Evolutionary conservation across 225 moss, liverwort and hornwort genomes (phyloP).

Genomic region (Polytrichum commune): DNA sequence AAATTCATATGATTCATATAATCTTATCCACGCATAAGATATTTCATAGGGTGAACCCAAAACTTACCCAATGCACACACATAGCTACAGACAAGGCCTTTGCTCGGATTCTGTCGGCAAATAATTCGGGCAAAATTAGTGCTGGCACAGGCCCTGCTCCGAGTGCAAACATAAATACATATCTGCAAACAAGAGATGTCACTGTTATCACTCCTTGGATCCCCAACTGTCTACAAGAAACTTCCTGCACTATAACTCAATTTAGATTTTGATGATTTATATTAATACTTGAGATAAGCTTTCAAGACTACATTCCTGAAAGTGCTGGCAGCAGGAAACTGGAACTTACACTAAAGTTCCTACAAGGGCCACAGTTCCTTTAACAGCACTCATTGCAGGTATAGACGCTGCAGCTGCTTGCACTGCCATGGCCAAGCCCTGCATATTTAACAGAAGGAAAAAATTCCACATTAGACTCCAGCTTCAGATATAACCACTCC

Average conservation of each 20-base stretch:
- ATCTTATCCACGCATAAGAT: neutral
- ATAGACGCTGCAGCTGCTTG: conserved; percentile 52
- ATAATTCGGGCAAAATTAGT: conserved; percentile 76
- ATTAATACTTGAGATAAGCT: too few relatives aligned
- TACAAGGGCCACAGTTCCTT: conserved; percentile 42
- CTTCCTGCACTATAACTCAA: too few relatives aligned
- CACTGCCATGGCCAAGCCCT: conserved; percentile 53
- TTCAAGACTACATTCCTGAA: too few relatives aligned
- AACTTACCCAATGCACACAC: conserved; percentile 86
- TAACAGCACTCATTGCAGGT: conserved; percentile 33
- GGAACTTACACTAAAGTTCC: conserved; percentile 47
- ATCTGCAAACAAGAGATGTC: conserved; percentile 30
- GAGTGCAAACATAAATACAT: conserved; percentile 86
- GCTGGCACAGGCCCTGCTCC: conserved; percentile 91
- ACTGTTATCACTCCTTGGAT: too few relatives aligned
- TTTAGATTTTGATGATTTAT: too few relatives aligned
- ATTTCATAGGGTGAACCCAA: too few relatives aligned
- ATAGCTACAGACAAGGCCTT: conserved; percentile 84
- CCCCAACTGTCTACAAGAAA: too few relatives aligned
- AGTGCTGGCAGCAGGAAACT: neutral
- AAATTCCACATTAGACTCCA: neutral
- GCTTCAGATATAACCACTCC: too few relatives aligned
- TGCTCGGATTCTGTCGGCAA: conserved; percentile 65
- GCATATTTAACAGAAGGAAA: neutral
- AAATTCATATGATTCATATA: neutral